A percentile compares a stretch with the other conserved stretches of the same genome.
phyloP scores from a whole-genome alignment of 352 stramenopile species.

The Phytophthora cactorum region DNA sequence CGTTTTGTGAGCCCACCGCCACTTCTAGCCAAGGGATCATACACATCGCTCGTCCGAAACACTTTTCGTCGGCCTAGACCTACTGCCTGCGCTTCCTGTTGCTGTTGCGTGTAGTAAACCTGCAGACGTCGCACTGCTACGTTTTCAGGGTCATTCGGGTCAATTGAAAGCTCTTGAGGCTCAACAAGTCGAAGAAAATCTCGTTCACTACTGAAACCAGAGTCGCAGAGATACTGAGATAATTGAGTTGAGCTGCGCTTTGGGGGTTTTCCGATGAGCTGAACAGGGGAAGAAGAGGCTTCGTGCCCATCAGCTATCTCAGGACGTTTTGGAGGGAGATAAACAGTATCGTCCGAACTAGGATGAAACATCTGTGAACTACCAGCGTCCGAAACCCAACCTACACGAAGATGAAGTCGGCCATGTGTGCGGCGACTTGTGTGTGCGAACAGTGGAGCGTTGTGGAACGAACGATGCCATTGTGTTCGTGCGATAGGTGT shows the following conservation, averaged over 20 bases:
- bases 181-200: constrained; percentile 68
- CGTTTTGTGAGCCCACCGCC: constrained; percentile 59
- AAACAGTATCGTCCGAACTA: constrained; percentile 6
- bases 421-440: constrained; percentile 52
- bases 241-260: constrained; percentile 16
- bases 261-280: constrained; percentile 27
- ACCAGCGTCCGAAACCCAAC: constrained; percentile 42
- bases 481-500: constrained; percentile 39
- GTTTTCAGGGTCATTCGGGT: constrained; percentile 84
- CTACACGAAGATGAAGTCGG: constrained; percentile 46
- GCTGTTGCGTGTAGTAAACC: constrained; percentile 37
- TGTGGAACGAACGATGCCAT: constrained; percentile 71
- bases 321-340: constrained; percentile 34
- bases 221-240: constrained; percentile 35
- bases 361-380: background rate
- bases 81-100: constrained; percentile 45
- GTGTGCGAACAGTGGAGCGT: constrained; percentile 52
- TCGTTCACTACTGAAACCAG: constrained; percentile 57
- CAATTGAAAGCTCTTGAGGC: constrained; percentile 43
- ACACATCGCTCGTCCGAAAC: constrained; percentile 31
- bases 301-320: constrained; percentile 19
- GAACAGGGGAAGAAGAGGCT: constrained; percentile 12
- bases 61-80: constrained; percentile 28
- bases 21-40: constrained; percentile 21
- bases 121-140: constrained; percentile 51